phyloP scores from a whole-genome alignment of 1,284 basidiomycete species.

The Abortiporus biennis region DNA sequence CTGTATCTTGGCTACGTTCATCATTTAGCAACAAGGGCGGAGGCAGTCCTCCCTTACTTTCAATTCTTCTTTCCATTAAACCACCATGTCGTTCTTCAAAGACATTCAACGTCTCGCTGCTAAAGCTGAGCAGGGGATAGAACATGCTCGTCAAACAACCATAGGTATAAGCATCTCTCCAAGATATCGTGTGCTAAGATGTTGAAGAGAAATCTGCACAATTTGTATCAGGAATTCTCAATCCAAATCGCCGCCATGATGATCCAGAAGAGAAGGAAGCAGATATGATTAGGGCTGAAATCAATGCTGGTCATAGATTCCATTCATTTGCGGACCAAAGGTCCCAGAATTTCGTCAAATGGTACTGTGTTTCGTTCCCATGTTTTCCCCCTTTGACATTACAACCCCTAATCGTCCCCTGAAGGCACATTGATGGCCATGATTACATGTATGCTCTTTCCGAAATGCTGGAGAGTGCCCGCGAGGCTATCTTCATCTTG shows the following conservation, averaged over 20 bases:
- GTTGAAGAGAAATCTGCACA: background rate
- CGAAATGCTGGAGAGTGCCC: slow-evolving; percentile 77
- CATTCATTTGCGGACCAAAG: slow-evolving; percentile 76
- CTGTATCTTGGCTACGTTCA: no score
- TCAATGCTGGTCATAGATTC: slow-evolving; percentile 79
- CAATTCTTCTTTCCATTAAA: no score
- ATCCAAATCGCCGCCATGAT: slow-evolving; percentile 77
- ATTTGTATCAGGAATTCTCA: slow-evolving; percentile 37
- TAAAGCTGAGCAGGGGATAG: slow-evolving; percentile 22
- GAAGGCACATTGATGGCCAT: slow-evolving; percentile 83
- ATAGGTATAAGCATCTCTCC: slow-evolving; percentile 17
- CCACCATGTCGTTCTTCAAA: slow-evolving; percentile 12
- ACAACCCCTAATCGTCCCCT: background rate
- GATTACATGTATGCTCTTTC: slow-evolving; percentile 94
- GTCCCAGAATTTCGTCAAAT: slow-evolving; percentile 75
- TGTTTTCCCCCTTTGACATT: slow-evolving; percentile 2
- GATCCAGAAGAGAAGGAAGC: slow-evolving; percentile 60
- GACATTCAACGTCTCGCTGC: slow-evolving; percentile 20
- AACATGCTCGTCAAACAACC: slow-evolving; percentile 25
- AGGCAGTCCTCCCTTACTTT: no score
- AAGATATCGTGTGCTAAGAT: background rate
- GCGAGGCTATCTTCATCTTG: slow-evolving; percentile 74
- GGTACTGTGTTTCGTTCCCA: slow-evolving; percentile 38
- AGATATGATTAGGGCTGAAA: slow-evolving; percentile 63
- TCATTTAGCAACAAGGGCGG: no score